Conservation (phyloP, 441 rosid genomes). For the Gossypium schwendimanii region DNA sequence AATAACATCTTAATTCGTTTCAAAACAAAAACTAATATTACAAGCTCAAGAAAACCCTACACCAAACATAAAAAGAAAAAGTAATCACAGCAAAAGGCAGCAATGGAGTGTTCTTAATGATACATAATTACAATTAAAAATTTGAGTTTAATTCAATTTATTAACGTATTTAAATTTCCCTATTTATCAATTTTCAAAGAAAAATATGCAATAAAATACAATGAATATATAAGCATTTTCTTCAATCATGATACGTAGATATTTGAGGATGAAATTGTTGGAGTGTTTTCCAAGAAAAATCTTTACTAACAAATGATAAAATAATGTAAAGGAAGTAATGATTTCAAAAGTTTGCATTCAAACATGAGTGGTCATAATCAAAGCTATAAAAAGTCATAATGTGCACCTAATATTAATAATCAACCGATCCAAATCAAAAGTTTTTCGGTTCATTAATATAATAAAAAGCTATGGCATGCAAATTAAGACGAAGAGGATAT, state of each 20-base stretch:
- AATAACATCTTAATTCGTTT: background rate
- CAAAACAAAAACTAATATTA: background rate
- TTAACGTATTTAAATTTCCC: no score
- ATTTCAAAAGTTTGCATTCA: background rate
- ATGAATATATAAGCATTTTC: background rate
- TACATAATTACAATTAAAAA: background rate
- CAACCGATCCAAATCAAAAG: slow-evolving; percentile 3
- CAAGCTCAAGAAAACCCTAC: background rate
- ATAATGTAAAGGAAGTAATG: background rate
- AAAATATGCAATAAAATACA: background rate
- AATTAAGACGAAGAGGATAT: slow-evolving; percentile 2
- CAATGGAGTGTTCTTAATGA: background rate
- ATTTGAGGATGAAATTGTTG: background rate
- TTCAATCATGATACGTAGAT: background rate
- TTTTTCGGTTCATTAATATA: background rate
- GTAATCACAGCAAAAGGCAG: background rate
- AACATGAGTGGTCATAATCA: slow-evolving; percentile 5
- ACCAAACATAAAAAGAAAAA: background rate
- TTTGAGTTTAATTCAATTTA: background rate
- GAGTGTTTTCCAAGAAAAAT: slow-evolving; percentile 10
- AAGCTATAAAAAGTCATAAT: background rate
- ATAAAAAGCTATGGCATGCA: background rate
- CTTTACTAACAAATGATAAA: background rate
- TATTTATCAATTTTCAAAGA: no score
- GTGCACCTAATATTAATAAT: slow-evolving; percentile 3